Evolutionary conservation across 1,284 basidiomycete genomes (phyloP), one percentile per base, ranked within the genome.

Genomic region (Boletus semigastroideus): DNA sequence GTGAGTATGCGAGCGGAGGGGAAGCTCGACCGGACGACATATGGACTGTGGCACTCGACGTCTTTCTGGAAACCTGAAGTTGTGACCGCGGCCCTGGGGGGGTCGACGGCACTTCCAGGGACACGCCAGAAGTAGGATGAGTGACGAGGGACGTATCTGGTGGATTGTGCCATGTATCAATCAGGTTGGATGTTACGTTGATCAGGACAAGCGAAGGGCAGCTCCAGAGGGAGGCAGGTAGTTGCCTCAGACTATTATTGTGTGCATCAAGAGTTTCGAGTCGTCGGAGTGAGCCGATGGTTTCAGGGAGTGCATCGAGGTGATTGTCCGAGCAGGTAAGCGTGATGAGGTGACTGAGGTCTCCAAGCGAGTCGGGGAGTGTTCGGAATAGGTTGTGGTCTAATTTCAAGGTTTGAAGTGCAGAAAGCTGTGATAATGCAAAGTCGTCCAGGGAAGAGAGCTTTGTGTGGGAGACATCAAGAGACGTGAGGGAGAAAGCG

Each of bases 291-390:
- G 77, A 75, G 25, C 94, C 93, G 46, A 99, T 86, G 37, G 82
- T 84, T 14, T 78, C 71, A 0, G 97, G 97, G 0, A 99, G 76
- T 16, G 79, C 73, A 42, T 84, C 84, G 9, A 99, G 79, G 61
- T 88, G 81, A 70, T 98, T 99, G 70, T 98, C 93, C 42, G 91
- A 92, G 65, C 92, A 94, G 5, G 89, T 90, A 4, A 99, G 80
- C 1, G 74, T 76, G 59, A 85, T 78, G 25, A 99, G 83, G 49
- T 80, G 80, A 17, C 73, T 74, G 25, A 98, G 82, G 16, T 84
- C 79, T 42, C 88, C 89, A 6, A 98, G 73, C 12, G 86, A 83
- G 37, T 94, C 86, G 0, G 96, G 94, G 31, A 99, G 81, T 7
- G 82, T 78, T 13, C 88, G 87, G 65, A 99, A 87, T 48, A 91